Evolutionary conservation across 306 rosid genomes (phyloP).

Genomic region (Fragaria vesca): DNA sequence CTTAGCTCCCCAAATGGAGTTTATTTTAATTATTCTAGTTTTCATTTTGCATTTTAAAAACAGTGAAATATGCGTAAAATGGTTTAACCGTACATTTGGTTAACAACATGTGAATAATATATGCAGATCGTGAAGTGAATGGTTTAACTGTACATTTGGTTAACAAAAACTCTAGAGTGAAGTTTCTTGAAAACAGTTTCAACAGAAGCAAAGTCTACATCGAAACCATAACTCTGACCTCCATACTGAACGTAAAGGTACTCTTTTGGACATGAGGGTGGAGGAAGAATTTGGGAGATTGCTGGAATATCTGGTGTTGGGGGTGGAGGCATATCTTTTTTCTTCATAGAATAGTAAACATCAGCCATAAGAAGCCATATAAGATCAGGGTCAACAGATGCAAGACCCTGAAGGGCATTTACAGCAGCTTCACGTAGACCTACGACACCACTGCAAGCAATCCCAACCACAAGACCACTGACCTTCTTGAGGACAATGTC

Average conservation of each 20-base stretch:
- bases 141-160: constrained; percentile 38
- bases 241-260: constrained; percentile 76
- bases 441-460: constrained; percentile 76
- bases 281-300: constrained; percentile 57
- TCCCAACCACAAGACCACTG: constrained; percentile 70
- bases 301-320: constrained; percentile 54
- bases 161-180: constrained; percentile 31
- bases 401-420: constrained; percentile 79
- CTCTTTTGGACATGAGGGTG: constrained; percentile 50
- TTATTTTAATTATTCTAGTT: too few species aligned
- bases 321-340: constrained; percentile 39
- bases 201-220: constrained; percentile 55
- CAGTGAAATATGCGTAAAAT: too few species aligned
- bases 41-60: too few species aligned
- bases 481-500: constrained; percentile 74
- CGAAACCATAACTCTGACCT: constrained; percentile 76
- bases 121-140: background rate
- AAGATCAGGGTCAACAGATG: constrained; percentile 82
- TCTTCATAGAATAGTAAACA: constrained; percentile 60
- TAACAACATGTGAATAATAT: background rate
- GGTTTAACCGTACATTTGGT: too few species aligned
- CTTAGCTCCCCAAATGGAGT: too few species aligned
- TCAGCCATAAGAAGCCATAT: constrained; percentile 95
- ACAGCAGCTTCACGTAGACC: constrained; percentile 75
- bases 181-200: constrained; percentile 60